Evolutionary conservation across 495 filamentous ascomycete genomes (phyloP), one percentile per base, ranked within the genome.

Genomic region (Extremus antarcticus): DNA sequence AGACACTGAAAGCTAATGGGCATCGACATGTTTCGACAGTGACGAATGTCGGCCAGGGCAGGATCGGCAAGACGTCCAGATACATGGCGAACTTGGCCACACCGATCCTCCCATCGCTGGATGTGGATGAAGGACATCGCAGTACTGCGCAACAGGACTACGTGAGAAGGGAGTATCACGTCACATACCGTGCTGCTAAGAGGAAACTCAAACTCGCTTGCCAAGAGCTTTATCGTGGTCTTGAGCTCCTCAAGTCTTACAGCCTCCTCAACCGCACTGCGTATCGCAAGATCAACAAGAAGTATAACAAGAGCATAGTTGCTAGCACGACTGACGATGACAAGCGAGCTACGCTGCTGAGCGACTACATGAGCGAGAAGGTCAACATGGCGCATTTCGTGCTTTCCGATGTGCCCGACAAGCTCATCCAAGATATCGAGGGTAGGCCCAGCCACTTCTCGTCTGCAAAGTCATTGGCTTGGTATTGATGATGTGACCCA

Each of bases 261-360:
- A 85, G 88, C 4, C 75, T 90, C 19, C 72, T 95, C 15, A 98
- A 98, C 64, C 77, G 86, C 47, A 92, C 87, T 1, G 94, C 89
- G 1, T 96, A 97, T 56, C 85, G 90, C 8, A 98, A 98, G 67
- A 90, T 98, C 65, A 97, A 92, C 69, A 98, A 98, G 71, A 98
- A 98, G 71, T 96, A 90, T 62, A 90, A 98, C 72, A 97, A 97
- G 68, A 78, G 29, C 13, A 13, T 35, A 4, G 4, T 13, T 7
- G 78, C 88, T 50, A 80, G 91, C 58, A 80, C 88, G 47, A 79
- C 83, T 23, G 86, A 87, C 1, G 78, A 84, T 8, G 76, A 84
- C 16, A 19, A 22, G 23, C 16, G 3, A 20, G 3, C 32, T 23
- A 2, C n/a, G 20, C 43, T 35, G 29, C 29, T 7, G 29, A 35